phyloP scores from a whole-genome alignment of 106 monocot genomes.

The Dendrobium huoshanense region DNA sequence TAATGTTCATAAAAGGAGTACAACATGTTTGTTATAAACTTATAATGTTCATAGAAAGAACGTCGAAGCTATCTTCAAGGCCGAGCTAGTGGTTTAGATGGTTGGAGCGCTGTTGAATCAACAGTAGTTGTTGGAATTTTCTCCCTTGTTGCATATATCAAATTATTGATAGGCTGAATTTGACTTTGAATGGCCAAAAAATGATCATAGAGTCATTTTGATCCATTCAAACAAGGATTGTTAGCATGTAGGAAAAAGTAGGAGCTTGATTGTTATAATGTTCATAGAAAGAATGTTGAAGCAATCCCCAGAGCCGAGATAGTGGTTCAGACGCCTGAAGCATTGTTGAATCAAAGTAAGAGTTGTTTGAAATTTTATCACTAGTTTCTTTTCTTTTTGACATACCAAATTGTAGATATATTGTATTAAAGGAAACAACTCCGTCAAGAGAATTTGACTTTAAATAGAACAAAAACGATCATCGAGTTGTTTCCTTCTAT shows the following conservation, averaged over 20 bases:
- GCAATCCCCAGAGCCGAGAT: not conserved
- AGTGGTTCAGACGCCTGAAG: not conserved
- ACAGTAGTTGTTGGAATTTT: not conserved
- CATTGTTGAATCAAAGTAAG: not conserved
- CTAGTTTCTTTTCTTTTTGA: not conserved
- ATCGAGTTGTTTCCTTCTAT: not conserved
- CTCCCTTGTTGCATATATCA: not conserved
- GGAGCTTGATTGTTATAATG: not conserved
- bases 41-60: not conserved
- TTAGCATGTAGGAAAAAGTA: not conserved
- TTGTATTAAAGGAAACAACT: not conserved
- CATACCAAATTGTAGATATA: not conserved
- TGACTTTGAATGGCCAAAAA: not conserved
- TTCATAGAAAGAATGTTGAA: not conserved
- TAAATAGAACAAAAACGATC: not conserved
- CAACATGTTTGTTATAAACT: not conserved
- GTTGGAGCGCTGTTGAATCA: not conserved
- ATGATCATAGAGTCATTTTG: not conserved
- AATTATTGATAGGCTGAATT: not conserved
- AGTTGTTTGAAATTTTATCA: not conserved
- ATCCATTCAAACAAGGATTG: not conserved
- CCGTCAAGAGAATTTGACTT: not conserved
- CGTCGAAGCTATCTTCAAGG: not conserved
- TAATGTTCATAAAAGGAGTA: too few species aligned
- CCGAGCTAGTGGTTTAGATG: not conserved